Base-by-base conservation (phyloP, 176 grass and related monocot species). In the Eleusine indica region DNA sequence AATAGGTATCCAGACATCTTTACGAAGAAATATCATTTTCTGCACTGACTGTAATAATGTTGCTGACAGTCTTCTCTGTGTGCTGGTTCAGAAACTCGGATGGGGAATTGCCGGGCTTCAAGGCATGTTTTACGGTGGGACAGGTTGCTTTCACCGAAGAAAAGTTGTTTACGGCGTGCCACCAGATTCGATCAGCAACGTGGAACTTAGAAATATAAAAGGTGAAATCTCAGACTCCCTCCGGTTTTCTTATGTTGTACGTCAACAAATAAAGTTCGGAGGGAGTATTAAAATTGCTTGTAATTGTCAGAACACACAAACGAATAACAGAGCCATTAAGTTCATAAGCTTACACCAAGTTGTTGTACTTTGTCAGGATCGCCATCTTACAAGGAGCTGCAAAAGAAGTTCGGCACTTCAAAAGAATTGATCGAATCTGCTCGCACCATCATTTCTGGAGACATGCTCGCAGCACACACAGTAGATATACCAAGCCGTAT, bases 131-230 rank as follows among this genome's bases (percentile, higher is more conserved):
- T 90, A 90, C 37, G 6, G 6, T 0, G 88, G 91, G 2, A 94
- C 88, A 0, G 88, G 86, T 41, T 94, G 88, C 86, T 90, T 94
- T 71, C 88, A 94, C 76, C 79, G 88, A 7, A 83, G 91, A 70
- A 88, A 90, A 64, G 75, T 80, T 49, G 72, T 93, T n/a, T 93
- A 90, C 47, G 88, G 78, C 44, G 2, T 74, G 28, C 28, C 82
- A n/a, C 88, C 82, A 0, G 48, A 79, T 13, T 32, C 13, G 1
- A 0, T 18, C 43, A 7, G 4, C 5, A 4, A 4, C 0, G 17
- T 22, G 28, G 76, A 77, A 15, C 16, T 40, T 41, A 18, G 28
- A 25, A 53, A 3, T 39, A 64, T 3, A 10, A 68, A 41, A 85
- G 73, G 88, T 86, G 63, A 82, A 61, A 25, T 25, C 58, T 61